Evolutionary conservation across 352 stramenopile species (phyloP), one percentile per base, ranked within the genome.

Genomic region (Phytopythium chamaehyphon): DNA sequence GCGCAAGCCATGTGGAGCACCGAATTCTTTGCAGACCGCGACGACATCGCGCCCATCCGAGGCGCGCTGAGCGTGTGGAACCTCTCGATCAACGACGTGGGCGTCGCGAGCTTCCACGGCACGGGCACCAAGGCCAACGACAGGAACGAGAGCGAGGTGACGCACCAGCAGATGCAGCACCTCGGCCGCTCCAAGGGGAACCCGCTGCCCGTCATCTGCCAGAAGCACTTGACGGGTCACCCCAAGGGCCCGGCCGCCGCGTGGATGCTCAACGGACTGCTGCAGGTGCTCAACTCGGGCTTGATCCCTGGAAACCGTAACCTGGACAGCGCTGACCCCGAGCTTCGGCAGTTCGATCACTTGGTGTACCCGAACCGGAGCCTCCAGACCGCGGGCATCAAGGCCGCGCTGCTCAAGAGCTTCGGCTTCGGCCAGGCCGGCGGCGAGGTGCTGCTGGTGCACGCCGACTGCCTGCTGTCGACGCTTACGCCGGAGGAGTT

Each of bases 131-230:
- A 67, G 40, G 77, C 74, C 14, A 95, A 94, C 56, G 85, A 95
- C 62, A 84, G 76, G 70, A 93, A 94, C 43, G 83, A 95, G 44
- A 93, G 81, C 40, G 82, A 90, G 21, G 83, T 95, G 42, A 88
- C 80, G 0, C 81, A 95, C 55, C 87, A 88, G 62, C 81, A 95
- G 50, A 74, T 93, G 45, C 45, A 66, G 56, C 83, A 92, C 51
- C 62, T 94, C 10, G 85, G 83, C 11, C 78, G 85, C 4, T 83
- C 77, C 5, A 43, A 55, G 16, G 83, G 83, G 22, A 93, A 94
- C 57, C 63, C 77, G 22, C 52, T 94, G 35, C 75, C 78, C n/a
- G 71, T 93, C 14, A 70, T 94, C 19, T 87, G 76, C 38, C 83
- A 95, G 62, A 95, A 93, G 64, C 76, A 77, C 55, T 51, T 92